Conservation (phyloP, 257 asterid species). For the Solanum chilense region DNA sequence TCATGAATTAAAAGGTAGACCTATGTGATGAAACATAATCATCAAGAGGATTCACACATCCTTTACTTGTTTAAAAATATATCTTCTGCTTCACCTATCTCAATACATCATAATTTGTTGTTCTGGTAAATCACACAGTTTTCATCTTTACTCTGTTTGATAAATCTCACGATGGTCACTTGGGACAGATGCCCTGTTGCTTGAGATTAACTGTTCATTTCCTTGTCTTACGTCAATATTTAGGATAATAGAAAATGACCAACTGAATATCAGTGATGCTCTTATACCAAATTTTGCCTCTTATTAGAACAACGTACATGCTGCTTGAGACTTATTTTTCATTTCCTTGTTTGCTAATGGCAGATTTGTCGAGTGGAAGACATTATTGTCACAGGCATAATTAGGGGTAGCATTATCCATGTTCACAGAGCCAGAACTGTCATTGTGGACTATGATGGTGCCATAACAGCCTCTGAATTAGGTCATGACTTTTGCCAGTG, state of each 20-base stretch:
- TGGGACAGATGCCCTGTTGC: neutral
- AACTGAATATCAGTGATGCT: neutral
- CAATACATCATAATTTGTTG: neutral
- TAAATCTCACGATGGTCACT: neutral
- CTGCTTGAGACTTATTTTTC: neutral
- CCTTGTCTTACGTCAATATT: neutral
- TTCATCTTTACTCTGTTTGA: neutral
- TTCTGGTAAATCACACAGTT: neutral
- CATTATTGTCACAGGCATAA: conserved; percentile 64
- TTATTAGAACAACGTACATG: neutral
- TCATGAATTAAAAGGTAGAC: neutral
- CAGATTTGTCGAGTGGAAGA: conserved; percentile 98
- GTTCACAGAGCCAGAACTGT: conserved; percentile 89
- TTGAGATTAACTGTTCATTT: neutral
- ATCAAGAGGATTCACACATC: neutral
- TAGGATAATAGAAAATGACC: neutral
- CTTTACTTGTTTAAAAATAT: neutral
- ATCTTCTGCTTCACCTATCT: neutral
- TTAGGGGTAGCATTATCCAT: conserved; percentile 86
- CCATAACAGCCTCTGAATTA: conserved; percentile 82
- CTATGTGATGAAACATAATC: neutral
- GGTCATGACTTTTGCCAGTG: conserved; percentile 28
- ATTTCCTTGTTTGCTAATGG: conserved; percentile 7
- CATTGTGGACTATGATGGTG: conserved; percentile 64
- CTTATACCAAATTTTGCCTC: neutral